These are phyloP conservation scores for Claviceps digitariae DNA, from an alignment of 2,329 filamentous ascomycete genomes.

Conservation along the genomic window DNA sequence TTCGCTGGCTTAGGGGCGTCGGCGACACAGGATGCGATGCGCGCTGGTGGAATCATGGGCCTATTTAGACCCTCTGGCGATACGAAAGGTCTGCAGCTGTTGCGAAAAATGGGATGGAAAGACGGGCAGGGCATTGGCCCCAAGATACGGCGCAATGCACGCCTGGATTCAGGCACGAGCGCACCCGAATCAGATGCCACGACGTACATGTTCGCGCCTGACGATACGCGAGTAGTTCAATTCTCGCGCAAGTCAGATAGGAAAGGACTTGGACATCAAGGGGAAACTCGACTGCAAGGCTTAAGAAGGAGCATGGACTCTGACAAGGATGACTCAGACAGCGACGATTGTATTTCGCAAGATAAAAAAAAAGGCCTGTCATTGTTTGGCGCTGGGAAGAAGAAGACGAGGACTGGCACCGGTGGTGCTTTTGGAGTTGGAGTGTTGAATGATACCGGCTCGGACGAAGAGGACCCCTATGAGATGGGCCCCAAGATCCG, in stretches of 20 bases:
- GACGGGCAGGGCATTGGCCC: conserved; percentile 88
- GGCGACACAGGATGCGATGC: conserved; percentile 36
- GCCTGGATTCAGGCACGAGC: conserved; percentile 37
- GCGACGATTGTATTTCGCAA: conserved; percentile 7
- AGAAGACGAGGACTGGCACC: conserved; percentile 36
- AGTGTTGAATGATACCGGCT: conserved; percentile 81
- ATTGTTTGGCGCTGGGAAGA: conserved; percentile 21
- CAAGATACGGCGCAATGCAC: conserved; percentile 62
- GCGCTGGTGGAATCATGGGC: conserved; percentile 48
- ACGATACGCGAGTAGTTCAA: conserved; percentile 57
- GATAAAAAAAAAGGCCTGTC: conserved; percentile 6
- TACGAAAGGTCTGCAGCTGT: conserved; percentile 72
- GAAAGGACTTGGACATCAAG: conserved; percentile 56
- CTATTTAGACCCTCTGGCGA: conserved; percentile 62
- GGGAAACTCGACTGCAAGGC: conserved; percentile 38
- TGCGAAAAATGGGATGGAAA: conserved; percentile 92
- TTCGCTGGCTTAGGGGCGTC: conserved; percentile 68
- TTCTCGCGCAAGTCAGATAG: conserved; percentile 53
- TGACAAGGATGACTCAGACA: conserved; percentile 33
- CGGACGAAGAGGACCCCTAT: conserved; percentile 90
- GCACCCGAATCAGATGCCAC: conserved; percentile 26
- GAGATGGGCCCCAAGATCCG: conserved; percentile 82
- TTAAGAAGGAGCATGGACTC: conserved; percentile 22
- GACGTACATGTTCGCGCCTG: conserved; percentile 71
- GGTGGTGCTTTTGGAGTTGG: conserved; percentile 76